Base-by-base conservation (phyloP, 805 yeast genomes). In the Wickerhamiella occidentalis region DNA sequence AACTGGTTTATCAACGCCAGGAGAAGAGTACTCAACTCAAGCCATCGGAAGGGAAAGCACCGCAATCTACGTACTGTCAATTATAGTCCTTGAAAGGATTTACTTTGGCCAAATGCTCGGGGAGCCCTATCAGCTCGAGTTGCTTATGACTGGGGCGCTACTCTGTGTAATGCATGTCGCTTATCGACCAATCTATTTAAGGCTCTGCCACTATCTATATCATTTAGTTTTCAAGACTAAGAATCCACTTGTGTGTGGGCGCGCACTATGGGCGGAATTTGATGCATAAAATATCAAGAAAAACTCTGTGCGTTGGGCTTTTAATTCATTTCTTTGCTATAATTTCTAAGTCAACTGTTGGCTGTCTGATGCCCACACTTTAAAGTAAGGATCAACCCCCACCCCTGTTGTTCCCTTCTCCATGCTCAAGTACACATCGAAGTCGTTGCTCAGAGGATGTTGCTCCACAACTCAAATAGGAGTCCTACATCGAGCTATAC, bases 1-100 rank as follows among this genome's bases (percentile, higher is more conserved):
- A 85, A 85, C 61, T 85, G 95, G 95, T 85, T 85, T 59, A 85
- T 85, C 60, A 85, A 85, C 61, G 94, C 90, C 17, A 75, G 95
- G 57, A 72, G 94, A 58, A 70, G 95, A 56, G 78, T 82, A 60
- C 74, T 85, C 26, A 68, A 69, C 21, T 58, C 64, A 6, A 52
- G 48, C 47, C 57, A 56, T 45, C 57, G 61, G 15, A 44, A 52
- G n/a, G 54, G 56, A 13, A 55, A 52, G 55, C 23, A 35, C n/a
- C 30, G 45, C 43, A 40, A 29, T n/a, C 5, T 29, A 6, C 38
- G 38, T 11, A 33, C 38, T 6, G 11, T n/a, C 8, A 33, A 15
- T 33, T 33, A 33, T 17, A 33, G 38, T 19, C 38, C 38, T 7
- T 12, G 15, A 6, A 12, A 11, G 35, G 35, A 11, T 29, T 23